Base-by-base conservation (phyloP, 1,284 basidiomycete genomes). In the Cryptococcus wingfieldii region DNA sequence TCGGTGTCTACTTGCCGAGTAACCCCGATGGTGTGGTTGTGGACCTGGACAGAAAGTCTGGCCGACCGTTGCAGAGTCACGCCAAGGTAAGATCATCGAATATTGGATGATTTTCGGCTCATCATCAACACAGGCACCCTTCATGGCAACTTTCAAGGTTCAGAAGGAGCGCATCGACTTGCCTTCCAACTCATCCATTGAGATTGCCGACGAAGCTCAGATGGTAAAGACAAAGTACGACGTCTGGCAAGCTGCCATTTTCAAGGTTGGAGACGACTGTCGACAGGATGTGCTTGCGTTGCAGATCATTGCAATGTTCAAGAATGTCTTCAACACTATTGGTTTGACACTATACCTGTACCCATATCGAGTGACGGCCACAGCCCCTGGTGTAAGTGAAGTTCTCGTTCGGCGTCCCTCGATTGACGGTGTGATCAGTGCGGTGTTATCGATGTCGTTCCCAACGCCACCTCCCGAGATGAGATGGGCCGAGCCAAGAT, bases 61-160 rank as follows among this genome's bases (percentile, higher is more conserved):
- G 96, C 1, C 82, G 96, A 25, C 96, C 96, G 2, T 79, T 99
- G 38, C 96, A 99, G 77, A 92, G 88, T 71, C 96, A 98, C 68
- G 96, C 96, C 7, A 99, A 99, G 82, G 90, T 90, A 37, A 18
- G 74, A n/a, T 45, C 13, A 23, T 23, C 14, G 31, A 34, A n/a
- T 18, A 2, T 6, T 44, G 5, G 10, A 44, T 25, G 9, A 9
- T 6, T 12, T 9, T 10, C 42, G 28, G 48, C 19, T 34, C 48
- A 55, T 47, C 25, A 6, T 25, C 7, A 10, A 23, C 27, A 31
- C 31, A 94, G 91, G 94, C 96, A 5, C 96, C 96, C 0, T 99
- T 98, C 80, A 98, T 99, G 96, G 96, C 96, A 0, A 98, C 96
- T 0, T 99, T 99, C 83, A 96, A 95, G 80, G 96, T 99, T 19